Evolutionary conservation across 192 early-diverging fungal species (phyloP).

Genomic region (Obelidium mucronatum): DNA sequence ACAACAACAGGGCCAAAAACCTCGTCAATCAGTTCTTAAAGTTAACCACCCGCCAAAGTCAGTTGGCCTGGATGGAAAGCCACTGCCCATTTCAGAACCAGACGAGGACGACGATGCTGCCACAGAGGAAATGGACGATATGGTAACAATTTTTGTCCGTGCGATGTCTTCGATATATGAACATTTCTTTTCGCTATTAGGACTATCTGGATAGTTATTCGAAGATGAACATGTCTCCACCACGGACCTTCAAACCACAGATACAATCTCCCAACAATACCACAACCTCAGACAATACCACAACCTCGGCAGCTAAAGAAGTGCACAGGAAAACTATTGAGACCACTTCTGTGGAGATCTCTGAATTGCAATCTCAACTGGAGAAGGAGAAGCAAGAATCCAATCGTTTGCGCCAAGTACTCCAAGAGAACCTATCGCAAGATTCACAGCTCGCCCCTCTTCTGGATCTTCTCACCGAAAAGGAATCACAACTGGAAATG

Average conservation of each 20-base stretch:
- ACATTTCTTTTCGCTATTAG: background rate
- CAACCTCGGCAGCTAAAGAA: background rate
- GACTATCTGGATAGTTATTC: constrained; percentile 16
- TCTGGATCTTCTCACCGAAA: constrained; percentile 30
- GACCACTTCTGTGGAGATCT: background rate
- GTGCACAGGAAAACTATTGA: too few relatives aligned
- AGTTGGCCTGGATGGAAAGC: background rate
- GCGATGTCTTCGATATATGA: background rate
- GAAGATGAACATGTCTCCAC: constrained; percentile 23
- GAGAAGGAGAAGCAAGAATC: background rate
- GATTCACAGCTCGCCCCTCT: constrained; percentile 15
- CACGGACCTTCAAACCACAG: background rate
- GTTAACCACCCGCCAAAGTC: background rate
- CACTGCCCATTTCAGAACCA: background rate
- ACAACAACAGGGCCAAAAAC: background rate
- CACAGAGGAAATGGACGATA: constrained; percentile 34
- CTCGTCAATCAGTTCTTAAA: constrained; percentile 19
- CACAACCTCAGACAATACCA: background rate
- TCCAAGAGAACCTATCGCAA: background rate
- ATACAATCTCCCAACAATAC: background rate
- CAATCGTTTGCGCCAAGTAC: background rate
- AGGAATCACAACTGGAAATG: constrained; percentile 29
- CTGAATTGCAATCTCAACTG: background rate
- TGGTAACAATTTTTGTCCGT: background rate
- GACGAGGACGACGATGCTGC: constrained; percentile 17